Evolutionary conservation across 2,329 filamentous ascomycete species (phyloP).

Genomic region (Aspergillus amoenus): DNA sequence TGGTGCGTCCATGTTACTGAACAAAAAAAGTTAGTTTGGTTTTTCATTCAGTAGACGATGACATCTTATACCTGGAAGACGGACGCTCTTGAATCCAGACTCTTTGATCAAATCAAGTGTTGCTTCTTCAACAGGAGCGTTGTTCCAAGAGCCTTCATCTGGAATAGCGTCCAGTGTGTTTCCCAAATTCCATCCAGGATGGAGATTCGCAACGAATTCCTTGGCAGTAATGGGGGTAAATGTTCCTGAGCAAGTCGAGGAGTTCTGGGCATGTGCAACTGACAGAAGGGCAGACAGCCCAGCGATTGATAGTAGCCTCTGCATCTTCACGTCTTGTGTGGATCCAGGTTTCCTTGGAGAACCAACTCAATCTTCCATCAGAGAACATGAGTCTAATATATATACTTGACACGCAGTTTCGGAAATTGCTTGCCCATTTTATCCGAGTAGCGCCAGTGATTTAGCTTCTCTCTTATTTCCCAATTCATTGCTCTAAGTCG

Average conservation of each 20-base stretch:
- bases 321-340: constrained; percentile 12
- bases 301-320: constrained; percentile 4
- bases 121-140: constrained; percentile 49
- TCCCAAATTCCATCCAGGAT: constrained; percentile 61
- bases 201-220: constrained; percentile 49
- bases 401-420: no score
- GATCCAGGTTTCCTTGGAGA: no score
- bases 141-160: constrained; percentile 60
- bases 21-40: not conserved
- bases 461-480: no score
- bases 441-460: no score
- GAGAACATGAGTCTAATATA: not conserved
- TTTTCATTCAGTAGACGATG: no score
- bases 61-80: constrained; percentile 46
- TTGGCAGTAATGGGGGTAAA: constrained; percentile 50
- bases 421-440: no score
- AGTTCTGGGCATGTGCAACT: constrained; percentile 15
- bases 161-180: constrained; percentile 60
- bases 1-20: constrained; percentile 60
- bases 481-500: no score
- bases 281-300: constrained; percentile 12
- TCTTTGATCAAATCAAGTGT: constrained; percentile 55
- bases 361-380: not conserved
- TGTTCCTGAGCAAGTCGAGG: constrained; percentile 36
- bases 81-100: constrained; percentile 58